A percentile compares a stretch with the other conserved stretches of the same genome.
phyloP scores from a whole-genome alignment of 2,329 filamentous ascomycete genomes.

The Venturiaceae sp. region DNA sequence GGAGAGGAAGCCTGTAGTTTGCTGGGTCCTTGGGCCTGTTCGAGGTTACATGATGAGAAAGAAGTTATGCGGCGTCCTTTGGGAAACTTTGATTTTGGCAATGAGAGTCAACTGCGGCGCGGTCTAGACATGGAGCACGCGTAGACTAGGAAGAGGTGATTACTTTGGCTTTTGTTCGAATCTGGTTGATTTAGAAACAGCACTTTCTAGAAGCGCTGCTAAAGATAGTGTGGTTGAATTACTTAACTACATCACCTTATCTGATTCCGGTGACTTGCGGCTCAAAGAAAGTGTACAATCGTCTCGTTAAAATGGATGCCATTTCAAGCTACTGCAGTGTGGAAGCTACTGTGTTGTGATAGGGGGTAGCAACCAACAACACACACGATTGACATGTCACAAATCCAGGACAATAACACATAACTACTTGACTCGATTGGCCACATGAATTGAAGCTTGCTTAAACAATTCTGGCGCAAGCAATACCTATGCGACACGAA shows the following conservation, averaged over 20 bases:
- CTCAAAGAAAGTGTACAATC: too few species aligned
- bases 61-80: background rate
- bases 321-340: too few species aligned
- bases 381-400: too few species aligned
- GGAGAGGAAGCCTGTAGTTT: conserved; percentile 54
- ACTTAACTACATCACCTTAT: too few species aligned
- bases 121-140: background rate
- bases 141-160: background rate
- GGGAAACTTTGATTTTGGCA: background rate
- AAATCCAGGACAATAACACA: too few species aligned
- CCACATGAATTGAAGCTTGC: too few species aligned
- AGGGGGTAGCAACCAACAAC: too few species aligned
- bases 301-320: too few species aligned
- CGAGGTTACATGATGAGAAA: background rate
- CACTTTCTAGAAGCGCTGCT: too few species aligned
- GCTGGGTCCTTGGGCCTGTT: background rate
- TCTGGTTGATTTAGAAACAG: background rate
- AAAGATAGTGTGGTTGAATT: background rate
- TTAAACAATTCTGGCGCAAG: background rate
- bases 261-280: too few species aligned
- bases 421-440: too few species aligned
- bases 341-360: too few species aligned
- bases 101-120: background rate
- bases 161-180: background rate
- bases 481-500: background rate